Conservation (phyloP, 2,329 filamentous ascomycete species). For the Aspergillus aculeatinus region DNA sequence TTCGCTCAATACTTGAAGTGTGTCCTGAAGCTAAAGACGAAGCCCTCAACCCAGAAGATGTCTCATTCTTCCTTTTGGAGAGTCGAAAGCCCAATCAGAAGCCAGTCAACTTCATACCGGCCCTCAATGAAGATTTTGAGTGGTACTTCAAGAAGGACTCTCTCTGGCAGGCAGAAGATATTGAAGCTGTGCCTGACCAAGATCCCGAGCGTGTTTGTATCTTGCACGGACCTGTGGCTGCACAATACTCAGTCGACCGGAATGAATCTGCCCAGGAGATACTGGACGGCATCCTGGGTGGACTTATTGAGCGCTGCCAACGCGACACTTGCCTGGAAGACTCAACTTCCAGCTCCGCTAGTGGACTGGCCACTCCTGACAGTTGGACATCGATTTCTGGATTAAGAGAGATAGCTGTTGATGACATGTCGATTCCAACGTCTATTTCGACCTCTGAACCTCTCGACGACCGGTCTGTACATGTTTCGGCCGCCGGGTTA, state of each 20-base stretch:
- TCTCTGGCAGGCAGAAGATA: constrained; percentile 94
- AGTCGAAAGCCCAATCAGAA: constrained; percentile 88
- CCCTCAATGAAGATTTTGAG: constrained; percentile 90
- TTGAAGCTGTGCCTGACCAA: constrained; percentile 88
- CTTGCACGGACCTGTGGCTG: constrained; percentile 87
- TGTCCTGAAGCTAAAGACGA: constrained; percentile 82
- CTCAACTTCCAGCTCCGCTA: constrained; percentile 40
- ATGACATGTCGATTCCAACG: constrained; percentile 10
- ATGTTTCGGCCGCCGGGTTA: background rate
- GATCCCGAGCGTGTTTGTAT: constrained; percentile 94
- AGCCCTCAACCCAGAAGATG: constrained; percentile 93
- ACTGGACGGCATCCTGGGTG: constrained; percentile 78
- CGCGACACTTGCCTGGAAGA: constrained; percentile 67
- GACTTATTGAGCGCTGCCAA: constrained; percentile 76
- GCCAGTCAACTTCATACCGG: constrained; percentile 88
- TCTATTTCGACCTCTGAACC: constrained; percentile 14
- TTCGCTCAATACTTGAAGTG: constrained; percentile 1
- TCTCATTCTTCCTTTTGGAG: constrained; percentile 87
- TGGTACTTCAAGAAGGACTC: constrained; percentile 99
- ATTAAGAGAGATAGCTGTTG: constrained; percentile 6
- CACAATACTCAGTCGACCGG: constrained; percentile 77
- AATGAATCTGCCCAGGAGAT: constrained; percentile 94
- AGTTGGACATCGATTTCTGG: constrained; percentile 61
- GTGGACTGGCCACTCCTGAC: constrained; percentile 52
- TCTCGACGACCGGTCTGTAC: constrained; percentile 3